These are phyloP conservation scores for Chamaecyparis obtusa DNA, from an alignment of 75 land plant genomes.

Conservation along the genomic window DNA sequence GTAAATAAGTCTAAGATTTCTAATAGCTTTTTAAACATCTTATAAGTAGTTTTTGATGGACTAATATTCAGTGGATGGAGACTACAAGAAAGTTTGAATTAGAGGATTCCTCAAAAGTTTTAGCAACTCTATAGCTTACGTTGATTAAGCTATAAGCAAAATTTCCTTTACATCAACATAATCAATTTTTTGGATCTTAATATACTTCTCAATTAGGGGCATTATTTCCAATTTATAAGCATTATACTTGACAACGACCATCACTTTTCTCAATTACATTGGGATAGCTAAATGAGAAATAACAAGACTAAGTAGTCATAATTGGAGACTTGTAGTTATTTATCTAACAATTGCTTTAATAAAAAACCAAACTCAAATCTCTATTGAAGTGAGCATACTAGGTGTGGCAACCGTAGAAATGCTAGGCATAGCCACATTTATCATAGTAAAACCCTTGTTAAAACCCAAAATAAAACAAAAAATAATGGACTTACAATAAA, in stretches of 20 bases:
- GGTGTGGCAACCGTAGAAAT: no score
- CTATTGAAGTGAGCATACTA: no score
- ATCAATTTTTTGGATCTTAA: not conserved
- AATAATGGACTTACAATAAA: no score
- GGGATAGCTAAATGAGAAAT: no score
- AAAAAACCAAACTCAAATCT: no score
- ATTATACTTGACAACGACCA: slow-evolving; percentile 11
- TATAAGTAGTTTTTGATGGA: not conserved
- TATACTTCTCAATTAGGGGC: no score
- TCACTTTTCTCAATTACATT: not conserved
- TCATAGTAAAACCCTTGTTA: no score
- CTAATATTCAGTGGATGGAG: not conserved
- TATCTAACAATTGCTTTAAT: no score
- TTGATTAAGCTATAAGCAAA: not conserved
- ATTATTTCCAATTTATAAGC: slow-evolving; percentile 8
- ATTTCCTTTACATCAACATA: not conserved
- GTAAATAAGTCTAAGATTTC: not conserved
- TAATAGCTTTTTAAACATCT: not conserved
- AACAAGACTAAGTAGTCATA: no score
- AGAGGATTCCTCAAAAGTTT: not conserved
- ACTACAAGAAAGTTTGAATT: not conserved
- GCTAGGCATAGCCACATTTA: no score
- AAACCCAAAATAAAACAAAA: no score
- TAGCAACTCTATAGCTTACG: not conserved
- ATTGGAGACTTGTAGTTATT: no score